These are phyloP conservation scores for Calonectria pseudoreteaudii DNA, from an alignment of 2,329 filamentous ascomycete species.

Conservation along the genomic window DNA sequence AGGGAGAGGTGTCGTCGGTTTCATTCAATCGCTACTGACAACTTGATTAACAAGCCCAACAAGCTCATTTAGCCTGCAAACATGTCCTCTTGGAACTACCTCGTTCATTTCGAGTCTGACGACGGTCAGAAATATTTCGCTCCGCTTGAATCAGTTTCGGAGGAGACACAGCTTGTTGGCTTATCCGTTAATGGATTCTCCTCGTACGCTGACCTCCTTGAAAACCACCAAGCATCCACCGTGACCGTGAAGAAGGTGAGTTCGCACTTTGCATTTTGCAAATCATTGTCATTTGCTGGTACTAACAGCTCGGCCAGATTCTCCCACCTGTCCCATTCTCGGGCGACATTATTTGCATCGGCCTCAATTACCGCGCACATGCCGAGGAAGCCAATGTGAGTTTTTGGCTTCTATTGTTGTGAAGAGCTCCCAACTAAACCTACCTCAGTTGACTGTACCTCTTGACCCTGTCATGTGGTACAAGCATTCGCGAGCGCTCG, in stretches of 20 bases:
- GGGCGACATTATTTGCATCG: conserved; percentile 2
- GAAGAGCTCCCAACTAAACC: background rate
- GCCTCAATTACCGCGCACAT: background rate
- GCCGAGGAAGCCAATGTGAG: background rate
- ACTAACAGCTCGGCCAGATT: background rate
- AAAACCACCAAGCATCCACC: background rate
- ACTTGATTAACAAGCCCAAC: background rate
- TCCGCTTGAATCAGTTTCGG: background rate
- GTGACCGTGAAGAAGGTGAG: background rate
- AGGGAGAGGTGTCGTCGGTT: background rate
- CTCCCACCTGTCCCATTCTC: background rate
- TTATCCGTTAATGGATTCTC: background rate
- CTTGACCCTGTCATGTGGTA: conserved; percentile 1
- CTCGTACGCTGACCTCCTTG: background rate
- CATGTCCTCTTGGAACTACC: conserved; percentile 3
- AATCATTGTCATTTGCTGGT: background rate
- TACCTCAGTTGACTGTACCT: background rate
- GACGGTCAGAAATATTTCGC: background rate
- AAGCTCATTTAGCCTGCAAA: too few relatives aligned
- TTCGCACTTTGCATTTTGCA: background rate
- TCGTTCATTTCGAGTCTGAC: background rate
- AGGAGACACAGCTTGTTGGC: background rate
- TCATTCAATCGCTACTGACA: background rate
- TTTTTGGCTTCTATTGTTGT: too few relatives aligned
- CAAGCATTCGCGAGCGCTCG: background rate